These are phyloP conservation scores for Neoscytalidium dimidiatum DNA, from an alignment of 2,329 filamentous ascomycete species.

Conservation along the genomic window DNA sequence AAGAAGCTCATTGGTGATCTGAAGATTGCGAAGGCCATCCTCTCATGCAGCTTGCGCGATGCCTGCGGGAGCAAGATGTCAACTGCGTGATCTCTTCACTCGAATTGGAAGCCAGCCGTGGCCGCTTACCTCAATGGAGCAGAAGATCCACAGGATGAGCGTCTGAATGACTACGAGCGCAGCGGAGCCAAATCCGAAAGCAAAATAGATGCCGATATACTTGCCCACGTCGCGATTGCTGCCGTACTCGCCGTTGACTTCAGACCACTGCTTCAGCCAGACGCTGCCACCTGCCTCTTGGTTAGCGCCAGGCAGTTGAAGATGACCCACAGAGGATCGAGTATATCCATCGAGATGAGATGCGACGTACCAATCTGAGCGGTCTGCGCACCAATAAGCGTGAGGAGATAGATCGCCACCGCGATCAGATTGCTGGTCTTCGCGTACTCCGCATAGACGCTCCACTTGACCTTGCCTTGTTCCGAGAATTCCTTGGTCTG, in stretches of 20 bases:
- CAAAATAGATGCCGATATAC: slow-evolving; percentile 94
- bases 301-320: slow-evolving; percentile 3
- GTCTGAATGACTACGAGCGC: slow-evolving; percentile 87
- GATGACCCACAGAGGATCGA: not conserved
- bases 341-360: slow-evolving; percentile 11
- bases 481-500: slow-evolving; percentile 87
- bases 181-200: slow-evolving; percentile 85
- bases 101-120: not conserved
- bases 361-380: slow-evolving; percentile 69
- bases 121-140: slow-evolving; percentile 85
- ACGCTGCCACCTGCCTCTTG: slow-evolving; percentile 67
- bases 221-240: slow-evolving; percentile 78
- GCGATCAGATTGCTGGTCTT: slow-evolving; percentile 89
- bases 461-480: slow-evolving; percentile 98
- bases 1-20: slow-evolving; percentile 98
- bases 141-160: slow-evolving; percentile 97
- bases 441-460: slow-evolving; percentile 91
- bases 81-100: slow-evolving; percentile 3
- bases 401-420: slow-evolving; percentile 75
- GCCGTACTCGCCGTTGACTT: slow-evolving; percentile 69
- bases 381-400: slow-evolving; percentile 78
- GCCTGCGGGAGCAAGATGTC: slow-evolving; percentile 58
- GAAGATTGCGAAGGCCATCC: slow-evolving; percentile 97
- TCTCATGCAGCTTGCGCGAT: slow-evolving; percentile 92
- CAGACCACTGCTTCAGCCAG: slow-evolving; percentile 94